Base-by-base conservation (phyloP, 73 alveolate species). In the Uronychia binucleata region DNA sequence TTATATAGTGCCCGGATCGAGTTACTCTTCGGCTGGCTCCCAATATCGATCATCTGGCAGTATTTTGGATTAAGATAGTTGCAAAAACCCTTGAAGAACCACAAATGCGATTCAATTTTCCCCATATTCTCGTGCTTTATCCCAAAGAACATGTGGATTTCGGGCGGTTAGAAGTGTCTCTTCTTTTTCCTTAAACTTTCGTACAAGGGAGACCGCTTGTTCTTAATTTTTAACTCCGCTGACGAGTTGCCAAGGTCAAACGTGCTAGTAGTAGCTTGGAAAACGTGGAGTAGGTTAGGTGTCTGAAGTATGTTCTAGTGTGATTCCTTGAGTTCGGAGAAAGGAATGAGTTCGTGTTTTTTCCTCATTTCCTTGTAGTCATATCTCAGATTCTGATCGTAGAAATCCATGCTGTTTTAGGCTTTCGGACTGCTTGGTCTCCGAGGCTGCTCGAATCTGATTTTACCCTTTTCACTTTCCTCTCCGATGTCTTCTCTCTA, bases 41-140 rank as follows among this genome's bases (percentile, higher is more conserved):
- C 92, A 26, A 67, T 60, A 33, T 86, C 92, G 25, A 86, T 34
- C 5, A 86, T 34, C 29, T 34, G 60, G 59, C 84, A 57, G 35
- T 58, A 79, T 13, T 78, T 80, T 1, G 92, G 92, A 34, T 86
- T 78, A 1, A 86, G 29, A 26, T 27, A 77, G 30, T 82, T 77
- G 67, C 87, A 80, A 30, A 77, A 81, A 1, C 94, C 94, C 31
- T 81, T 74, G 35, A 81, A 77, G 58, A 88, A 88, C 80, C 86
- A 82, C 34, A 34, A 31, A 82, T 88, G 83, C 29, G 78, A 34
- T 46, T 74, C 94, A 31, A 88, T 88, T 87, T 81, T 33, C 79
- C 46, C 74, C 79, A 79, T 59, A 34, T 88, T 57, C 28, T 26
- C 46, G 30, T 80, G 87, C 33, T 58, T 80, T 46, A 58, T 31